Evolutionary conservation across 768 basidiomycete genomes (phyloP), one percentile per base, ranked within the genome.

Genomic region (Sutorius australiensis): DNA sequence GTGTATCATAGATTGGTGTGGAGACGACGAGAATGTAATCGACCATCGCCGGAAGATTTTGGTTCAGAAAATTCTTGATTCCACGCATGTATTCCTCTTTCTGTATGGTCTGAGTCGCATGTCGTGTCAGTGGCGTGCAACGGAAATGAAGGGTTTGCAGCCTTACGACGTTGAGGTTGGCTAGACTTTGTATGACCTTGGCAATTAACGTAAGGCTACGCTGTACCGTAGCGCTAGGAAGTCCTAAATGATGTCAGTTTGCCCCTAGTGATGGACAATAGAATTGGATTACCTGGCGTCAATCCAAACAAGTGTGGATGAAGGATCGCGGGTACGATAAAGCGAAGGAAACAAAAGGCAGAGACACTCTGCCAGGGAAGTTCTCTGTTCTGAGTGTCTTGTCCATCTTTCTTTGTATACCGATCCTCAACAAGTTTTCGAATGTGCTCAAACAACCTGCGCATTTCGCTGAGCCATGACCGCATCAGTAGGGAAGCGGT

Each of bases 311-410:
- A 71, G 68, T 92, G 88, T 2, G 92, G 92, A 65, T 90, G 82
- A n/a, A 94, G 77, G 52, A 95, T 88, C 21, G 89, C 92, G 32
- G 92, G 93, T 24, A 91, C 89, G 55, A 95, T 86, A 68, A 94
- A 92, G 38, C 92, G 81, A 39, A 95, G 77, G 70, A 94, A 95
- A 65, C 88, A 83, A 65, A 95, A 94, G 1, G 92, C 92, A 33
- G 88, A 90, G 39, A 95, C 88, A 61, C 87, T 84, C 65, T 92
- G 91, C 79, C 81, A 84, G 32, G 82, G 87, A 31, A 91, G 71
- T 31, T 86, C 77, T 37, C 68, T 71, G 55, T 77, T 78, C 27
- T 73, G 73, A 13, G 76, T 78, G 8, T 77, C 72, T 10, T 69
- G 56, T 9, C 58, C 57, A 19, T 73, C 69, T 39, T 76, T 75